phyloP scores from a whole-genome alignment of 805 yeast genomes.

The Candida chauliodis region DNA sequence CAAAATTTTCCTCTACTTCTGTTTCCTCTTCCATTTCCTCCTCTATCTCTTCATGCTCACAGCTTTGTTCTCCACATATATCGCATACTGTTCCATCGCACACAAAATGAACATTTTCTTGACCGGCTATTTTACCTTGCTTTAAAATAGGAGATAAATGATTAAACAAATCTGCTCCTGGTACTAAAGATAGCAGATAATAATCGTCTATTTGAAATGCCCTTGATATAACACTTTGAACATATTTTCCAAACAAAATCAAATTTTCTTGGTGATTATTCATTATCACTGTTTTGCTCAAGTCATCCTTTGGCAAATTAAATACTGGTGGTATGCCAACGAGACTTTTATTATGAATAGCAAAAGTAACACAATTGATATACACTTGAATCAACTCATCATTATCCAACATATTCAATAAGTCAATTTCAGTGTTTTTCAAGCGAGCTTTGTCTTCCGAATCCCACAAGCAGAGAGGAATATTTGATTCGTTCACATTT shows the following conservation, averaged over 20 bases:
- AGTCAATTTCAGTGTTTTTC: slow-evolving; percentile 58
- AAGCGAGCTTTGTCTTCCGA: slow-evolving; percentile 45
- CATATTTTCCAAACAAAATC: slow-evolving; percentile 51
- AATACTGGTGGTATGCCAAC: slow-evolving; percentile 33
- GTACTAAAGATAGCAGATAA: slow-evolving; percentile 75
- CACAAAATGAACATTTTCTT: slow-evolving; percentile 66
- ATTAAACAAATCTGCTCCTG: slow-evolving; percentile 88
- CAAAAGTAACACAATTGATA: slow-evolving; percentile 40
- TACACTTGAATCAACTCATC: slow-evolving; percentile 40
- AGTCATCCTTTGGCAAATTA: slow-evolving; percentile 8
- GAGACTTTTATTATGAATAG: slow-evolving; percentile 22
- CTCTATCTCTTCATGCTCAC: slow-evolving; percentile 28
- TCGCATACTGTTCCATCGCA: slow-evolving; percentile 31
- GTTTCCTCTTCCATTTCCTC: slow-evolving; percentile 13
- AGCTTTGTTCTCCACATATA: slow-evolving; percentile 30
- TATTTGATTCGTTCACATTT: slow-evolving; percentile 26
- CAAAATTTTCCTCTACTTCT: slow-evolving; percentile 14
- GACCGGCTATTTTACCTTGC: slow-evolving; percentile 13
- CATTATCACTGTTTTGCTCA: slow-evolving; percentile 15
- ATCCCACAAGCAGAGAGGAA: slow-evolving; percentile 69
- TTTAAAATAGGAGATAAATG: slow-evolving; percentile 45
- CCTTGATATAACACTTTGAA: slow-evolving; percentile 65
- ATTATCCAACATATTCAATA: slow-evolving; percentile 55
- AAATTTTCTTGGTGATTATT: slow-evolving; percentile 24
- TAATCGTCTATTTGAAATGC: slow-evolving; percentile 78